Evolutionary conservation across 371 early-diverging fungal genomes (phyloP).

Genomic region (Mucor lusitanicus): DNA sequence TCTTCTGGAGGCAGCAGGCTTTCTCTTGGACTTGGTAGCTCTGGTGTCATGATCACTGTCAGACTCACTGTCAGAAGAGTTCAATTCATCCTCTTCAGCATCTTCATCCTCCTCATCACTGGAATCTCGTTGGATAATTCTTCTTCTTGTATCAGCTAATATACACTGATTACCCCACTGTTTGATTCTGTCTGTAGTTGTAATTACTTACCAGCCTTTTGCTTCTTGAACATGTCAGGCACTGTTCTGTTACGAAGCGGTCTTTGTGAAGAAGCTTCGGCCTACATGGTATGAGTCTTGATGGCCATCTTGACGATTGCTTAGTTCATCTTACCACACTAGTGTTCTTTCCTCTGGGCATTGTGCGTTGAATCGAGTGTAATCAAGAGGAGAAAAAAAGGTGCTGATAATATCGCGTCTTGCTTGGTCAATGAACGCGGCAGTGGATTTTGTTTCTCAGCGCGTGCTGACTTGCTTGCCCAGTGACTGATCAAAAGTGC

Average conservation of each 20-base stretch:
- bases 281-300: neutral
- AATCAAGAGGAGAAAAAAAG: neutral
- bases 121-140: neutral
- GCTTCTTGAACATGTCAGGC: conserved; percentile 30
- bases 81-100: conserved; percentile 24
- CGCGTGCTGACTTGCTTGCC: neutral
- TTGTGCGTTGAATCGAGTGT: neutral
- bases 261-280: conserved; percentile 10
- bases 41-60: conserved; percentile 13
- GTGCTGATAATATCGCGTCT: neutral
- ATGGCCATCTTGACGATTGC: too few relatives aligned
- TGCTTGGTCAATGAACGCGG: neutral
- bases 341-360: neutral
- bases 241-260: conserved; percentile 28
- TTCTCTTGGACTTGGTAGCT: conserved; percentile 5
- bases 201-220: conserved; percentile 16
- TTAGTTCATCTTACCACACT: neutral
- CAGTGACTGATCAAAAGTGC: neutral
- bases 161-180: neutral
- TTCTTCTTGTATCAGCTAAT: conserved; percentile 1
- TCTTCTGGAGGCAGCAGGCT: conserved; percentile 2
- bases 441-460: neutral
- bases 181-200: neutral
- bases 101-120: conserved; percentile 6
- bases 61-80: conserved; percentile 23